phyloP scores from a whole-genome alignment of 805 yeast species.

The Candida silvicultrix region DNA sequence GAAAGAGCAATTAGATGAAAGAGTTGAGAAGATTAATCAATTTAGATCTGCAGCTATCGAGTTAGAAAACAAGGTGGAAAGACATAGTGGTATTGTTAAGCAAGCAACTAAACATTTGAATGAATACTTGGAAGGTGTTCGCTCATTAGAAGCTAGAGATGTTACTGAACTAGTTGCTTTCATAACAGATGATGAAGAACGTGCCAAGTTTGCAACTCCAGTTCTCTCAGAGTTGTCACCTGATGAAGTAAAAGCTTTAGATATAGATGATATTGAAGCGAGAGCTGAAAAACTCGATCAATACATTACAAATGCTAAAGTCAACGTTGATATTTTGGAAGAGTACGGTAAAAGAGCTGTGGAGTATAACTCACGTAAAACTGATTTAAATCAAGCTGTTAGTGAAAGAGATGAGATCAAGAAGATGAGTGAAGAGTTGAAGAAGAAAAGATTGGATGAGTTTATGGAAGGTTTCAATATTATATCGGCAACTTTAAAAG shows the following conservation, averaged over 20 bases:
- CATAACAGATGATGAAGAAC: conserved; percentile 25
- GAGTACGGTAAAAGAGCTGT: conserved; percentile 65
- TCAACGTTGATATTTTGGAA: conserved; percentile 67
- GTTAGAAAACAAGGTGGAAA: conserved; percentile 56
- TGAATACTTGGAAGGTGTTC: conserved; percentile 30
- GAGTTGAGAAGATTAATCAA: conserved; percentile 41
- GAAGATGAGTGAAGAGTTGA: conserved; percentile 57
- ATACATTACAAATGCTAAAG: conserved; percentile 47
- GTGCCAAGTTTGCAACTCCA: conserved; percentile 15
- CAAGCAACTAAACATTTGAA: conserved; percentile 33
- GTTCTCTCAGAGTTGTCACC: conserved; percentile 37
- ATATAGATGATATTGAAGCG: conserved; percentile 40
- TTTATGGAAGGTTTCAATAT: conserved; percentile 89
- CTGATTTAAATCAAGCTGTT: conserved; percentile 65
- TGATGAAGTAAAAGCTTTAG: conserved; percentile 43
- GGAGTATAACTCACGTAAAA: conserved; percentile 59
- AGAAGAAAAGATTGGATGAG: conserved; percentile 72
- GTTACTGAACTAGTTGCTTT: conserved; percentile 25
- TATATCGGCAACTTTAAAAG: conserved; percentile 84
- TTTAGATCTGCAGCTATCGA: conserved; percentile 64
- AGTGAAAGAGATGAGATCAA: conserved; percentile 58
- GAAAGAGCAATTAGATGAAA: conserved; percentile 34
- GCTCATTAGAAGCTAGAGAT: conserved; percentile 46
- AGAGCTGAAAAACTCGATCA: conserved; percentile 52
- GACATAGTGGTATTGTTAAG: conserved; percentile 36